phyloP scores from a whole-genome alignment of 805 yeast species.

The Yarrowia osloensis region DNA sequence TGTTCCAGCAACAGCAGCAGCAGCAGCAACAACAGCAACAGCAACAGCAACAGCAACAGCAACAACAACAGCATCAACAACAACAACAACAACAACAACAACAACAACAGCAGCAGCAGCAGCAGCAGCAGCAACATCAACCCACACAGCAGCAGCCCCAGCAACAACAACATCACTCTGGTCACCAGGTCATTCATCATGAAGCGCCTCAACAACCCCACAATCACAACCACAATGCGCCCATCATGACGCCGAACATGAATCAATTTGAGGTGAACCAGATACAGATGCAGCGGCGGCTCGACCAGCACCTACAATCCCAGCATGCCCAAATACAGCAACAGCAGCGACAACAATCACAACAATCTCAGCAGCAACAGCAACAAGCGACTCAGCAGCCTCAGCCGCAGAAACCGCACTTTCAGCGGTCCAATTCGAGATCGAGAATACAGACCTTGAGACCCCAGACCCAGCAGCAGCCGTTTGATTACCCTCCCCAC shows the following conservation, averaged over 20 bases:
- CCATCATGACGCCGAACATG: constrained; percentile 9
- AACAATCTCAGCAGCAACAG: constrained; percentile 16
- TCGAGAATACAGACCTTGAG: constrained; percentile 21
- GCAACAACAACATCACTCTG: background rate
- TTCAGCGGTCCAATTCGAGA: constrained; percentile 9
- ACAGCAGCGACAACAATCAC: constrained; percentile 9
- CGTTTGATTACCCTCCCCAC: constrained; percentile 19
- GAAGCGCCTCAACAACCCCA: background rate
- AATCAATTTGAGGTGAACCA: constrained; percentile 11
- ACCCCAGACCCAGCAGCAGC: constrained; percentile 29
- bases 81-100: background rate
- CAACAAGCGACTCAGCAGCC: constrained; percentile 7
- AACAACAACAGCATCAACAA: background rate
- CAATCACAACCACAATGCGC: constrained; percentile 9
- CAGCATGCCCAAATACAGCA: constrained; percentile 30
- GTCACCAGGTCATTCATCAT: background rate
- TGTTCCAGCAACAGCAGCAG: constrained; percentile 23
- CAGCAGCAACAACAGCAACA: background rate
- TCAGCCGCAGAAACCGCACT: constrained; percentile 24
- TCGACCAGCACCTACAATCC: constrained; percentile 21
- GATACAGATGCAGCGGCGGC: constrained; percentile 11
- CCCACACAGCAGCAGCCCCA: no score
- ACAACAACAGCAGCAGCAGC: background rate
- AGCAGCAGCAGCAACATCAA: background rate
- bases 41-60: background rate